phyloP scores from a whole-genome alignment of 108 stramenopile genomes.

The Fistulifera pelliculosa region DNA sequence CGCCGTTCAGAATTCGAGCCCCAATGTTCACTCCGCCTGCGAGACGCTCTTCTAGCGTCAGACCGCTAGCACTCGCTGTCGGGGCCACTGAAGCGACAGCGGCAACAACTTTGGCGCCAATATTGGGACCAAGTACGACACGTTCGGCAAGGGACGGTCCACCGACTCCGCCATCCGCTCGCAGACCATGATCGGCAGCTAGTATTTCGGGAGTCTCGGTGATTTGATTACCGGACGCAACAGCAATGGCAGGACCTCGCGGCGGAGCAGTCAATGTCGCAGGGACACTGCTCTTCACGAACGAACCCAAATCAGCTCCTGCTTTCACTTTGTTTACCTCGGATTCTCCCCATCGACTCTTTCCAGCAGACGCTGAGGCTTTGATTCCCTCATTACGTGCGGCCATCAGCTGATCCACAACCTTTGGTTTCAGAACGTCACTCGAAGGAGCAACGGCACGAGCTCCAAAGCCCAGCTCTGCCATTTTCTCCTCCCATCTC shows the following conservation, averaged over 20 bases:
- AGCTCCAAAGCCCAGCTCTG: neutral
- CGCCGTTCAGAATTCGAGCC: slow-evolving; percentile 14
- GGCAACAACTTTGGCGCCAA: slow-evolving; percentile 4
- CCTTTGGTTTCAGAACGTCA: neutral
- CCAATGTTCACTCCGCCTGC: neutral
- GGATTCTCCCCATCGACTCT: slow-evolving; percentile 59
- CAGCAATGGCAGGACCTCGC: neutral
- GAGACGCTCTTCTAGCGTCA: too few species aligned
- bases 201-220: slow-evolving; percentile 25
- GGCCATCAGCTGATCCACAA: neutral
- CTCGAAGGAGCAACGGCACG: neutral
- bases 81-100: slow-evolving; percentile 5
- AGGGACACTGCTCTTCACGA: neutral
- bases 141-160: slow-evolving; percentile 44
- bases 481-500: slow-evolving; percentile 29
- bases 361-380: slow-evolving; percentile 43
- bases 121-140: slow-evolving; percentile 31
- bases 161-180: slow-evolving; percentile 46
- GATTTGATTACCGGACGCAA: neutral
- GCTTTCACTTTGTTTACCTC: slow-evolving; percentile 45
- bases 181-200: slow-evolving; percentile 54
- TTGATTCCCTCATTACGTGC: slow-evolving; percentile 33
- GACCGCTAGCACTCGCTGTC: neutral
- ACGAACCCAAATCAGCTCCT: slow-evolving; percentile 32
- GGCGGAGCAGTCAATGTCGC: neutral